A percentile compares a stretch with the other conserved stretches of the same genome.
Conservation (phyloP, 352 stramenopile genomes). For the Thalassiosira hispida region DNA sequence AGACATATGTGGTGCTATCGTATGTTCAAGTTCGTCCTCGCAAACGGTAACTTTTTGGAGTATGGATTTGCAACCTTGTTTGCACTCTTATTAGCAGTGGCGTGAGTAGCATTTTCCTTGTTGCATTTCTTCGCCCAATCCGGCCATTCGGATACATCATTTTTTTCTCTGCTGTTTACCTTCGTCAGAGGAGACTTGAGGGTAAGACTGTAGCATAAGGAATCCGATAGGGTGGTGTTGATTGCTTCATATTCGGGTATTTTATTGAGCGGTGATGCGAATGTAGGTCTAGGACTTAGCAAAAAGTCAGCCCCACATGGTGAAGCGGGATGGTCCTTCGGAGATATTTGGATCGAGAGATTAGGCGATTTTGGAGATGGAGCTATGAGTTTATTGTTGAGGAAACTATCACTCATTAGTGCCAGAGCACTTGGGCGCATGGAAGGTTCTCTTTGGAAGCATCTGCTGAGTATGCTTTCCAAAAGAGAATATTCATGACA, state of each 20-base stretch:
- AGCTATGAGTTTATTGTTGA: conserved; percentile 24
- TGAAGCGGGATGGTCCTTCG: not conserved
- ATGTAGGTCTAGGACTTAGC: not conserved
- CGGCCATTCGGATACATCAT: conserved; percentile 45
- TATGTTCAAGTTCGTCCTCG: conserved; percentile 5
- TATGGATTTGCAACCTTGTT: conserved; percentile 19
- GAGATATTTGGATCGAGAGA: conserved; percentile 2
- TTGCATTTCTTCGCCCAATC: conserved; percentile 42
- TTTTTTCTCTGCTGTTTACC: conserved; percentile 10
- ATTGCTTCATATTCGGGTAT: conserved; percentile 26
- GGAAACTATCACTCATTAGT: conserved; percentile 69
- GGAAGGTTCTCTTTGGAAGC: conserved; percentile 73
- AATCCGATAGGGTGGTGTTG: conserved; percentile 39
- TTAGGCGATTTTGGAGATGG: conserved; percentile 12
- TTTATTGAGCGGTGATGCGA: conserved; percentile 23
- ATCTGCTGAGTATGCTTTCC: conserved; percentile 61
- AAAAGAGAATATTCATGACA: conserved; percentile 44
- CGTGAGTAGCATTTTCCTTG: conserved; percentile 10
- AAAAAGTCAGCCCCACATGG: not conserved
- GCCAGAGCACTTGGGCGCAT: conserved; percentile 61
- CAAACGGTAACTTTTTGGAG: conserved; percentile 21
- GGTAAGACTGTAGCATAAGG: conserved; percentile 55
- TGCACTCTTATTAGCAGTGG: not conserved
- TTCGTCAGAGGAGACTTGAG: conserved; percentile 25
- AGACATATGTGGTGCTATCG: not conserved